Conservation (phyloP, 2,329 filamentous ascomycete genomes). For the Phaeosphaeria sp. region DNA sequence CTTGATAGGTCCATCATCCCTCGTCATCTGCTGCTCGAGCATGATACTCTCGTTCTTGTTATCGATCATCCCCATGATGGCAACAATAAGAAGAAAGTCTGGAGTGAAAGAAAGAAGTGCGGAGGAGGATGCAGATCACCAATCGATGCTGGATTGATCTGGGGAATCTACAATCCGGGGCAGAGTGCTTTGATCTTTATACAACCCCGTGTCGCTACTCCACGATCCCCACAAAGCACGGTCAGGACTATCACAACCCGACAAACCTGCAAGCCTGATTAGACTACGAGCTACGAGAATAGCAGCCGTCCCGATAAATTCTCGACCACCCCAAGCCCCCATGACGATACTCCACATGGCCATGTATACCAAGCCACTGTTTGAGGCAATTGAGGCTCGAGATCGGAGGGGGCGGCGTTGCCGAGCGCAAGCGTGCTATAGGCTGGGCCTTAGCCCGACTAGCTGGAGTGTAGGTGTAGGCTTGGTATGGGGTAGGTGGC, state of each 20-base stretch:
- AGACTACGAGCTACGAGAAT: background rate
- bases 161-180: constrained; percentile 30
- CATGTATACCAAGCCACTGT: constrained; percentile 32
- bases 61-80: constrained; percentile 21
- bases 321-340: background rate
- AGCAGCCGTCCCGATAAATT: constrained; percentile 19
- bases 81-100: background rate
- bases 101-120: background rate
- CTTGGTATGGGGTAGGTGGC: constrained; percentile 16
- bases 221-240: background rate
- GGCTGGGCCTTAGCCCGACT: constrained; percentile 7
- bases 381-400: constrained; percentile 18
- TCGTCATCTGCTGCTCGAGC: constrained; percentile 34
- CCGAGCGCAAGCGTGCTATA: constrained; percentile 15
- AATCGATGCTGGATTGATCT: constrained; percentile 30
- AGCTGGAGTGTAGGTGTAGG: constrained; percentile 3
- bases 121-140: constrained; percentile 22
- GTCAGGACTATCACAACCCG: constrained; percentile 4
- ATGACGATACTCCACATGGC: constrained; percentile 15
- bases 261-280: background rate
- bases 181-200: constrained; percentile 26
- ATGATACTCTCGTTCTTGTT: constrained; percentile 36
- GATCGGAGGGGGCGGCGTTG: constrained; percentile 14
- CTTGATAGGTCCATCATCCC: constrained; percentile 30
- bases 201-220: constrained; percentile 6